Evolutionary conservation across 2,329 filamentous ascomycete species (phyloP), one percentile per base, ranked within the genome.

Genomic region (Arthrobotrys entomopaga): DNA sequence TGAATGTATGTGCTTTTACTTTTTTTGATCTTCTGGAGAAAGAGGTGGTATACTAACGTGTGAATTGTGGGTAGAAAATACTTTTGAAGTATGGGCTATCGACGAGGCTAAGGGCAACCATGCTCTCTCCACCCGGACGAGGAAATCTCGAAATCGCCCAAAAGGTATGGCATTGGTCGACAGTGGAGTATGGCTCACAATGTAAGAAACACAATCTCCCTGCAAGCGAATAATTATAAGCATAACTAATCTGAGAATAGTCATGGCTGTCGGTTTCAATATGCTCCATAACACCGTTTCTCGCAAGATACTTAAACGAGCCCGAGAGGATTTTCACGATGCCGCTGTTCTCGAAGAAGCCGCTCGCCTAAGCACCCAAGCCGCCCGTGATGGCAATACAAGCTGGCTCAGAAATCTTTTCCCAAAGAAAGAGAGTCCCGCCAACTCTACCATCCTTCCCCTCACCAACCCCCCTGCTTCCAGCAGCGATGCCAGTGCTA

Each of bases 161-260:
- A 54, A 84, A 84, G 53, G 82, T 86, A 1, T 86, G 84, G 84
- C 84, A 86, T 75, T 86, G 84, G 81, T 83, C 83, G 2, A 83
- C 84, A 6, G 82, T 86, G 10, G 85, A 86, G 65, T 83, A 84
- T 79, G 84, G 85, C 5, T 80, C 84, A 38, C 82, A 82, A 77
- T 86, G 84, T 82, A 79, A 78, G 81, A 3, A 26, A 26, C 16
- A 34, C 22, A 24, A 34, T 40, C 40, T 16, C 26, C 1, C 24
- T 10, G 3, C 7, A 34, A 52, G 19, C 24, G 10, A 24, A 15
- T 13, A 49, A 52, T 11, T 19, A 48, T 16, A 75, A 80, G 72
- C 78, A 69, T 29, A 11, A 13, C n/a, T 40, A 49, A 54, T 26
- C 7, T 38, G 3, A 5, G 16, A 2, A 2, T 56, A 83, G 82